Base-by-base conservation (phyloP, 1,284 basidiomycete species). In the Phellinidium pouzarii region DNA sequence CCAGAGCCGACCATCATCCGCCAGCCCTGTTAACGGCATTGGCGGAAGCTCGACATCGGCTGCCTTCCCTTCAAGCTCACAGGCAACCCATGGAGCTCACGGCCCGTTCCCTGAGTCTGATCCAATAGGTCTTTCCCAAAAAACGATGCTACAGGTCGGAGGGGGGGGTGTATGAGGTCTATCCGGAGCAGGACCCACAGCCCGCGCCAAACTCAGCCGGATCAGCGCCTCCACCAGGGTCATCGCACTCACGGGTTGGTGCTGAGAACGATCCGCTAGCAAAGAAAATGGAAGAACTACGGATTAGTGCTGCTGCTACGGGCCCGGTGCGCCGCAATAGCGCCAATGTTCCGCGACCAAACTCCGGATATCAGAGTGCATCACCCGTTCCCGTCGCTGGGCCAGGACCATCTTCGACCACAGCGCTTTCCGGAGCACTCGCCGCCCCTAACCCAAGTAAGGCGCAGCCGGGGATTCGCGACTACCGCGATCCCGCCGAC, bases 191-290 rank as follows among this genome's bases (percentile, higher is more conserved):
- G 59, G 84, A 89, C 62, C 86, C 72, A 14, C 71, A 71, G 55
- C 31, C 27, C 17, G 43, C 27, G n/a, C 44, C 49, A 2, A 44
- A 25, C 11, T 47, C 53, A 31, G 29, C 38, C 38, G 43, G 47
- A 26, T 11, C 60, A 48, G 25, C 42, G 17, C 34, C 52, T 20
- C 27, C 34, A 31, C 38, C 61, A 50, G 59, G 60, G 20, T 43
- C 54, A 36, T 23, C 57, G 27, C 19, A 41, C 26, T 54, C 70
- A 59, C 54, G 58, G 29, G 67, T 66, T 27, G 68, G 72, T 0
- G 71, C 75, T 48, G 74, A 77, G 7, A 73, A 73, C 34, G 89
- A 93, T 65, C 90, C 90, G 0, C 74, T 93, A 55, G 84, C 84
- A 25, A 81, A 78, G 60, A 86, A 87, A 52, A 75, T 91, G 62